Conservation (phyloP, 441 rosid species). For the Eutrema salsugineum region DNA sequence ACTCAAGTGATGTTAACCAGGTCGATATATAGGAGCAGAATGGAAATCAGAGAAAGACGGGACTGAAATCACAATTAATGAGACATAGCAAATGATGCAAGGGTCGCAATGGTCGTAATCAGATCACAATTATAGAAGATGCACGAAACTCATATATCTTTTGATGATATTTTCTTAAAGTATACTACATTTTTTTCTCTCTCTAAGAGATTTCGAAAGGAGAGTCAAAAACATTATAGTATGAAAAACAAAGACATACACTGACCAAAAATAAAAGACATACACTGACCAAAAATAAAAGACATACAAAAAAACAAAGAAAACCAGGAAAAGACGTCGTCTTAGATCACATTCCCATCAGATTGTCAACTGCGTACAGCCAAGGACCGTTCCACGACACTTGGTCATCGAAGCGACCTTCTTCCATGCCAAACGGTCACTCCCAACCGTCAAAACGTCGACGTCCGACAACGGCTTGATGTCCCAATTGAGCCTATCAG, state of each 20-base stretch:
- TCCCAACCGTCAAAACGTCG: constrained; percentile 52
- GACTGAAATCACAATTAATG: constrained; percentile 47
- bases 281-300: not conserved
- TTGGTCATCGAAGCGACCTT: constrained; percentile 70
- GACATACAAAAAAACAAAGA: not conserved
- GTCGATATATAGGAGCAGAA: constrained; percentile 60
- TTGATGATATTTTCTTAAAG: too few relatives aligned
- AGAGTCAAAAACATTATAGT: too few relatives aligned
- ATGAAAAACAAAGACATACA: too few relatives aligned
- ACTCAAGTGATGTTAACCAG: constrained; percentile 48
- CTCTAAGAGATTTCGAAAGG: too few relatives aligned
- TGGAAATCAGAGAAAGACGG: constrained; percentile 70
- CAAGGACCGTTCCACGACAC: constrained; percentile 78
- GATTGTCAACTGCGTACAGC: constrained; percentile 72
- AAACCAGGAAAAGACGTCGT: not conserved
- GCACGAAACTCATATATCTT: too few relatives aligned
- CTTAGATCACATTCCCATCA: constrained; percentile 21
- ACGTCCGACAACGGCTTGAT: constrained; percentile 71
- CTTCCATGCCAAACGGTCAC: constrained; percentile 72
- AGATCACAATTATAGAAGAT: too few relatives aligned
- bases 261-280: not conserved
- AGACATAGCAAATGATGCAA: constrained; percentile 52
- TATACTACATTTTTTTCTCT: too few relatives aligned
- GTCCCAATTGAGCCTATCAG: constrained; percentile 78
- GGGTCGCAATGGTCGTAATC: too few relatives aligned